These are phyloP conservation scores for Populus trichocarpa DNA, from an alignment of 441 rosid species.

Conservation along the genomic window DNA sequence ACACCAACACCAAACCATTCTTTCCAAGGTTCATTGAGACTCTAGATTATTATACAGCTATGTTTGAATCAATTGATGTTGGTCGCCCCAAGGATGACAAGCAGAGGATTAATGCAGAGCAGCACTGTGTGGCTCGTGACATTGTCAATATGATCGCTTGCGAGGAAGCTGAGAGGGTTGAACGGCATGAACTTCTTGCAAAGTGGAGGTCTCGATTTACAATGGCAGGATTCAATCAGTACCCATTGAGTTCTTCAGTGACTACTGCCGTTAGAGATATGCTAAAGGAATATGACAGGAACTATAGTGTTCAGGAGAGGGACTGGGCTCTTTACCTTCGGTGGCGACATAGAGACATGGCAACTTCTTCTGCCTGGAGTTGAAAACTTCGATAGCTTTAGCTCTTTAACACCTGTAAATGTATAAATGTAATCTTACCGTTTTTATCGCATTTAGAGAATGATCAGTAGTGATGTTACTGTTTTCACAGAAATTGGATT, in stretches of 20 bases:
- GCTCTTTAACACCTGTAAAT: slow-evolving; percentile 26
- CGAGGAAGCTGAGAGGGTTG: slow-evolving; percentile 61
- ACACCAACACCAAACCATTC: slow-evolving; percentile 65
- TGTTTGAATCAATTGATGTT: slow-evolving; percentile 63
- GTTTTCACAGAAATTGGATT: slow-evolving; percentile 3
- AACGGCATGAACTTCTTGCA: slow-evolving; percentile 59
- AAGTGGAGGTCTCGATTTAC: slow-evolving; percentile 53
- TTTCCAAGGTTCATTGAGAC: slow-evolving; percentile 46
- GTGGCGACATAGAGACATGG: slow-evolving; percentile 56
- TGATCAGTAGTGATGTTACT: slow-evolving; percentile 7
- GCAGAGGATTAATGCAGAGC: slow-evolving; percentile 64
- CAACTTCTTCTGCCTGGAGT: slow-evolving; percentile 62
- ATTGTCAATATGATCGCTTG: slow-evolving; percentile 75
- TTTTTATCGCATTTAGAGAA: slow-evolving; percentile 3
- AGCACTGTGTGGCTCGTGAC: slow-evolving; percentile 73
- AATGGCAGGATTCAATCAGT: slow-evolving; percentile 56
- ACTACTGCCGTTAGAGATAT: slow-evolving; percentile 25
- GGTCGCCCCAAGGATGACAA: slow-evolving; percentile 44
- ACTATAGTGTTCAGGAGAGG: slow-evolving; percentile 41
- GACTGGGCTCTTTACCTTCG: slow-evolving; percentile 49
- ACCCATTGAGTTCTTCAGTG: slow-evolving; percentile 29
- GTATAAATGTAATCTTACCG: slow-evolving; percentile 20
- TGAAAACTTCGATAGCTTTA: slow-evolving; percentile 21
- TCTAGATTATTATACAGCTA: slow-evolving; percentile 50
- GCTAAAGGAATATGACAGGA: slow-evolving; percentile 37